Conservation (phyloP, 768 basidiomycete genomes). For the Cantharellus anzutake region DNA sequence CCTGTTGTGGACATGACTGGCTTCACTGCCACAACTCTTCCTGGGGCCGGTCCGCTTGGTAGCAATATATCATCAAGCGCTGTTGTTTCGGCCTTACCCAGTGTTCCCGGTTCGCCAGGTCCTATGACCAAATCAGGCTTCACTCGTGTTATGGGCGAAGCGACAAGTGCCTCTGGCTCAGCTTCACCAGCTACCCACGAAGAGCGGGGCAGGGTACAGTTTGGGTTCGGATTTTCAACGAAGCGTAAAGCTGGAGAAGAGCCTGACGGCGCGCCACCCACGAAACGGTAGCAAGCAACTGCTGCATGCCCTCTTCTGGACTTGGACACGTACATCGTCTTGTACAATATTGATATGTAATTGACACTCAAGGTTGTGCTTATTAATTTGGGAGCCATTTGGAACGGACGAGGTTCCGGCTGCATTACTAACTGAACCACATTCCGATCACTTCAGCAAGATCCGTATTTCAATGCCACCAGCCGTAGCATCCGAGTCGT, state of each 20-base stretch:
- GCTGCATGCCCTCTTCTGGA: no score
- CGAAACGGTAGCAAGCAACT: constrained; percentile 27
- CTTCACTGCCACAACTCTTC: constrained; percentile 39
- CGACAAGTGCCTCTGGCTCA: constrained; percentile 9
- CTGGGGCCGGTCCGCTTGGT: constrained; percentile 31
- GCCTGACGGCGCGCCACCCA: constrained; percentile 40
- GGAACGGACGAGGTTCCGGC: no score
- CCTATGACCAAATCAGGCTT: constrained; percentile 44
- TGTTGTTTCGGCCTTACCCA: constrained; percentile 6
- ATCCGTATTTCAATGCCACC: no score
- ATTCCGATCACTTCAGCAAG: no score
- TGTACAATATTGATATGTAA: no score
- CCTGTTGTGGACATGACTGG: constrained; percentile 32
- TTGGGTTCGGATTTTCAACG: constrained; percentile 39
- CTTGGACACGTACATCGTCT: no score
- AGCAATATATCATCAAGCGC: constrained; percentile 10
- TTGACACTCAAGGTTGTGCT: no score
- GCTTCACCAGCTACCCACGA: constrained; percentile 8
- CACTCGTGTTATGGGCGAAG: constrained; percentile 38
- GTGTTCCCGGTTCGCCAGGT: constrained; percentile 35
- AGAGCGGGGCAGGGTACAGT: constrained; percentile 56
- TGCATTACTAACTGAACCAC: no score
- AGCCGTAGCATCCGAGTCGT: no score
- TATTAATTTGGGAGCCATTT: no score
- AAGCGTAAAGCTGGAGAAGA: constrained; percentile 71